phyloP scores from a whole-genome alignment of 164 flowering plant species.

The Umbilicus rupestris region DNA sequence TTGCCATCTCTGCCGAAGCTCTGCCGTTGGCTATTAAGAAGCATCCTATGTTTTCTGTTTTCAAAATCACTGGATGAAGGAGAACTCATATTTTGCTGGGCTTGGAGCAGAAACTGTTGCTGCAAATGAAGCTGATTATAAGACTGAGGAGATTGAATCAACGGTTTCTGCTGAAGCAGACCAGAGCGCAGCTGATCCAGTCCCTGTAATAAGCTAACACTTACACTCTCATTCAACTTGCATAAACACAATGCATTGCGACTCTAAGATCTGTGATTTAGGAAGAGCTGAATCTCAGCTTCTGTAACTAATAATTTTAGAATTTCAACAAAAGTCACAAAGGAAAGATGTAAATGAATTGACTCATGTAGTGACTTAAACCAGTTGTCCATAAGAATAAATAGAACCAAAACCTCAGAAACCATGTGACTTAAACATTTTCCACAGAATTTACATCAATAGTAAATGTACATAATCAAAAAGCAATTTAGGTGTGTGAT shows the following conservation, averaged over 20 bases:
- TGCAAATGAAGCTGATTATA: constrained; percentile 25
- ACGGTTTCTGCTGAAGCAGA: constrained; percentile 22
- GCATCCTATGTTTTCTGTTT: constrained; percentile 24
- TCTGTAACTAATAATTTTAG: neutral
- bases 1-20: constrained; percentile 27
- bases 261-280: too few relatives aligned
- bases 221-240: neutral
- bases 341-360: neutral
- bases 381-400: too few relatives aligned
- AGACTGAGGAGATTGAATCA: constrained; percentile 28
- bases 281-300: too few relatives aligned
- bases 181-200: constrained; percentile 26
- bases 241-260: neutral
- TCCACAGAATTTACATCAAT: neutral
- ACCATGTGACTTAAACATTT: neutral
- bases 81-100: constrained; percentile 31
- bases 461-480: neutral
- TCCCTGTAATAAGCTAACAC: constrained; percentile 14
- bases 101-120: constrained; percentile 38
- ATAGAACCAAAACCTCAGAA: neutral
- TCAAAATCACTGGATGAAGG: constrained; percentile 30
- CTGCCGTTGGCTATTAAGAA: constrained; percentile 18
- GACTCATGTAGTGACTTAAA: neutral
- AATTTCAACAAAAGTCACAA: neutral
- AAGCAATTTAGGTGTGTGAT: neutral